Conservation (phyloP, 306 rosid genomes). For the Cucumis cinereus region DNA sequence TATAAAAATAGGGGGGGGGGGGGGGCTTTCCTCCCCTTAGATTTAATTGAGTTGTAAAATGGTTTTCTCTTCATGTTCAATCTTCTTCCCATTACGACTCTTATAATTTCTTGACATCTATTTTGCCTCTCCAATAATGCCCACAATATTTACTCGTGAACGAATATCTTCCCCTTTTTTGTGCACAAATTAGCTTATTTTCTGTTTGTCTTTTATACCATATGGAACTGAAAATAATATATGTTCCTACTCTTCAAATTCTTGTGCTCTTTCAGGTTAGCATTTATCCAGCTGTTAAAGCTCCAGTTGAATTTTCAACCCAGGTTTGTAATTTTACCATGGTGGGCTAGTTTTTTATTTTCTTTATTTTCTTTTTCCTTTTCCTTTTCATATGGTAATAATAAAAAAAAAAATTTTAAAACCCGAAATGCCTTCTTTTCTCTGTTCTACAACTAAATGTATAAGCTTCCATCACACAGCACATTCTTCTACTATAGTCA, state of each 20-base stretch:
- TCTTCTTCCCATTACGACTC: neutral
- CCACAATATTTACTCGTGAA: neutral
- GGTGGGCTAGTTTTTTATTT: neutral
- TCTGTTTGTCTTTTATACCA: neutral
- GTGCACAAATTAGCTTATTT: neutral
- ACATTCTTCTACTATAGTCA: neutral
- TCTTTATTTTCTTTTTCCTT: too few relatives aligned
- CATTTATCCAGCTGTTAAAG: slow-evolving; percentile 84
- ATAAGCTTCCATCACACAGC: neutral
- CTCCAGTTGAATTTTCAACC: slow-evolving; percentile 68
- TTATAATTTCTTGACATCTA: neutral
- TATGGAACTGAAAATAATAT: neutral
- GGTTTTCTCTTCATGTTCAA: neutral
- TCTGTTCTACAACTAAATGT: neutral
- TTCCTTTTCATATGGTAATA: too few relatives aligned
- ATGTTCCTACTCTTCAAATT: neutral
- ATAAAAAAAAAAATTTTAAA: neutral
- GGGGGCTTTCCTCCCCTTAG: neutral
- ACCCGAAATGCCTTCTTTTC: neutral
- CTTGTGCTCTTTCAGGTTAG: slow-evolving; percentile 50
- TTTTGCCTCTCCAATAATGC: neutral
- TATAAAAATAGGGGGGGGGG: too few relatives aligned
- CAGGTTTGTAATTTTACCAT: slow-evolving; percentile 36
- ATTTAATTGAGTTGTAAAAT: neutral
- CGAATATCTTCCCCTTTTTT: neutral